Evolutionary conservation across 768 basidiomycete genomes (phyloP).

Genomic region (Suillus subaureus): DNA sequence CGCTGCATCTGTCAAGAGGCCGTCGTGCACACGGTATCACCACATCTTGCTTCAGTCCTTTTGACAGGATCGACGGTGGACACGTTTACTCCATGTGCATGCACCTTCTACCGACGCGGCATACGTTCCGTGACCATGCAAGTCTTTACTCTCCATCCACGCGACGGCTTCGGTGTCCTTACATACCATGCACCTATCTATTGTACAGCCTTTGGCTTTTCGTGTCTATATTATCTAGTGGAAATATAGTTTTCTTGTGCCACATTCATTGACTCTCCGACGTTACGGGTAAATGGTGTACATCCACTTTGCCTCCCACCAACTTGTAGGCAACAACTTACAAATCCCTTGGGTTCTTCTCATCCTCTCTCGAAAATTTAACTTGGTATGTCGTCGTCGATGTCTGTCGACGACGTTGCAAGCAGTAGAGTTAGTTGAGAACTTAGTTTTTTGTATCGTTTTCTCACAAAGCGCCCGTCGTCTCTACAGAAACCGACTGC

Average conservation of each 20-base stretch:
- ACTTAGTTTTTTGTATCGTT: slow-evolving; percentile 26
- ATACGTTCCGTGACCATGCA: neutral
- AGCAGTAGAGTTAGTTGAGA: slow-evolving; percentile 52
- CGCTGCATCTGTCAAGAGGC: neutral
- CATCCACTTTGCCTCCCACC: slow-evolving; percentile 23
- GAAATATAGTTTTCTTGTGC: slow-evolving; percentile 43
- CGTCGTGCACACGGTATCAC: no score
- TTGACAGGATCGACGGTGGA: neutral
- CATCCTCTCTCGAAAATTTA: neutral
- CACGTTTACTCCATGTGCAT: neutral
- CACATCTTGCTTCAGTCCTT: neutral
- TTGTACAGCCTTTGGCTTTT: slow-evolving; percentile 25
- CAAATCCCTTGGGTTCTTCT: slow-evolving; percentile 6
- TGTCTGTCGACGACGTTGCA: slow-evolving; percentile 51
- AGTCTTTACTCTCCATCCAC: slow-evolving; percentile 3
- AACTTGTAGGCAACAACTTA: slow-evolving; percentile 17
- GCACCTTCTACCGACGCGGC: neutral
- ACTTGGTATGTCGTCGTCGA: slow-evolving; percentile 30
- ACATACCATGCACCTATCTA: slow-evolving; percentile 12
- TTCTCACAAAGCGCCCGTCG: slow-evolving; percentile 37
- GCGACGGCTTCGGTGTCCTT: slow-evolving; percentile 1
- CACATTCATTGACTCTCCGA: slow-evolving; percentile 61
- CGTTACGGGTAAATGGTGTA: slow-evolving; percentile 37
- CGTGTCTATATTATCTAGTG: slow-evolving; percentile 34
- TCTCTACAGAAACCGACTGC: slow-evolving; percentile 40